phyloP scores from a whole-genome alignment of 768 basidiomycete genomes.

The Fistulinella prunicolor region DNA sequence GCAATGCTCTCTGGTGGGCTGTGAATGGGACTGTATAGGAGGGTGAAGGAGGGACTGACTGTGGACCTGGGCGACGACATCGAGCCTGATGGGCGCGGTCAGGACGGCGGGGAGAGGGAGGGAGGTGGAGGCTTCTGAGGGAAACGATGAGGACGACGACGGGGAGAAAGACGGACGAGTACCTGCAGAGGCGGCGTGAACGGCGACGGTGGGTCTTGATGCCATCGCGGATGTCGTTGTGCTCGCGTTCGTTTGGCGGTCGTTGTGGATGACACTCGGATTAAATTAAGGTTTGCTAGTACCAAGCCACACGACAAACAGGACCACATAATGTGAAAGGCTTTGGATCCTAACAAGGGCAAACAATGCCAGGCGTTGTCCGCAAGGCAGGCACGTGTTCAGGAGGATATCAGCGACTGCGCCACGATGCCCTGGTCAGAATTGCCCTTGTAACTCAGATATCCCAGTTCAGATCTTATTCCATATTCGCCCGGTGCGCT shows the following conservation, averaged over 20 bases:
- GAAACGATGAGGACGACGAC: background rate
- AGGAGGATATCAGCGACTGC: slow-evolving; percentile 29
- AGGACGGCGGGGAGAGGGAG: slow-evolving; percentile 94
- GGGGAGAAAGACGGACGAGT: slow-evolving; percentile 18
- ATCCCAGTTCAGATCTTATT: slow-evolving; percentile 14
- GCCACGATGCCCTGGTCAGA: too few species aligned
- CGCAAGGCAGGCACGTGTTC: slow-evolving; percentile 30
- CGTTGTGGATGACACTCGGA: slow-evolving; percentile 37
- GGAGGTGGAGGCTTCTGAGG: slow-evolving; percentile 77
- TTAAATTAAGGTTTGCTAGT: slow-evolving; percentile 26
- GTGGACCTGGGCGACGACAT: slow-evolving; percentile 98
- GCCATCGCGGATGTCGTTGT: slow-evolving; percentile 57
- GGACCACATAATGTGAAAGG: too few species aligned
- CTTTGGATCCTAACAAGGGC: too few species aligned
- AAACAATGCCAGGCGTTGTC: slow-evolving; percentile 31
- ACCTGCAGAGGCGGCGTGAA: slow-evolving; percentile 78
- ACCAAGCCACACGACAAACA: slow-evolving; percentile 31
- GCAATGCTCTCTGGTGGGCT: slow-evolving; percentile 79
- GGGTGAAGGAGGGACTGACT: slow-evolving; percentile 61
- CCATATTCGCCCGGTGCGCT: slow-evolving; percentile 21
- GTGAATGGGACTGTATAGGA: background rate
- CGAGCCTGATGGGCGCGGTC: slow-evolving; percentile 96
- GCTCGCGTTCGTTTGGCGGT: too few species aligned
- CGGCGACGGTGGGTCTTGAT: slow-evolving; percentile 88
- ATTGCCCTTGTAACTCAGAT: too few species aligned